Percentiles rank a stretch among this genome's conserved stretches.
These are phyloP conservation scores for Dendryphion nanum DNA, from an alignment of 2,329 filamentous ascomycete genomes.

Conservation along the genomic window DNA sequence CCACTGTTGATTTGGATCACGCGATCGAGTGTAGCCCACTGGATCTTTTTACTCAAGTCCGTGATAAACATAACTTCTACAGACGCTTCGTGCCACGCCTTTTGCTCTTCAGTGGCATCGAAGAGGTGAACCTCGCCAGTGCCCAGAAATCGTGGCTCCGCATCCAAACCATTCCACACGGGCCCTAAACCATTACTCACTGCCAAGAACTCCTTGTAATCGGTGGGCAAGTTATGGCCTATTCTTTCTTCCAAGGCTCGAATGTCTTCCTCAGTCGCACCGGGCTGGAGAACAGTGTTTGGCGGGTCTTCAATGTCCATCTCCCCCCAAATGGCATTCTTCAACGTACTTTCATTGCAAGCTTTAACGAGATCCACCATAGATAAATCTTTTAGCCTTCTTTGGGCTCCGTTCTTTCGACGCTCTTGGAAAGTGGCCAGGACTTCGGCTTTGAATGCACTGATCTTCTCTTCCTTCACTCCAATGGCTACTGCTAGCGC, in stretches of 20 bases:
- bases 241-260: slow-evolving; percentile 8
- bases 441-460: slow-evolving; percentile 9
- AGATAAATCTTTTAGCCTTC: slow-evolving; percentile 6
- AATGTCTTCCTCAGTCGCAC: slow-evolving; percentile 12
- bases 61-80: slow-evolving; percentile 11
- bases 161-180: slow-evolving; percentile 16
- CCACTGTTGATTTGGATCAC: slow-evolving; percentile 15
- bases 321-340: slow-evolving; percentile 21
- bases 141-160: slow-evolving; percentile 10
- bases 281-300: slow-evolving; percentile 11
- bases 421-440: slow-evolving; percentile 11
- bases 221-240: slow-evolving; percentile 9
- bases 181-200: slow-evolving; percentile 13
- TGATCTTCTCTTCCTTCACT: slow-evolving; percentile 11
- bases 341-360: slow-evolving; percentile 17
- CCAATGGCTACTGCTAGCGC: slow-evolving; percentile 10
- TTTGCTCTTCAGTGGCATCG: slow-evolving; percentile 13
- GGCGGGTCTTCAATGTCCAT: slow-evolving; percentile 15
- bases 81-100: slow-evolving; percentile 9
- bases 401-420: slow-evolving; percentile 9
- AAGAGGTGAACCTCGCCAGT: slow-evolving; percentile 13
- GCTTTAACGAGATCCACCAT: slow-evolving; percentile 13
- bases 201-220: slow-evolving; percentile 15
- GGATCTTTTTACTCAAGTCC: slow-evolving; percentile 7
- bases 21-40: slow-evolving; percentile 7